These are phyloP conservation scores for Albizia julibrissin DNA, from an alignment of 306 rosid genomes.

Conservation along the genomic window DNA sequence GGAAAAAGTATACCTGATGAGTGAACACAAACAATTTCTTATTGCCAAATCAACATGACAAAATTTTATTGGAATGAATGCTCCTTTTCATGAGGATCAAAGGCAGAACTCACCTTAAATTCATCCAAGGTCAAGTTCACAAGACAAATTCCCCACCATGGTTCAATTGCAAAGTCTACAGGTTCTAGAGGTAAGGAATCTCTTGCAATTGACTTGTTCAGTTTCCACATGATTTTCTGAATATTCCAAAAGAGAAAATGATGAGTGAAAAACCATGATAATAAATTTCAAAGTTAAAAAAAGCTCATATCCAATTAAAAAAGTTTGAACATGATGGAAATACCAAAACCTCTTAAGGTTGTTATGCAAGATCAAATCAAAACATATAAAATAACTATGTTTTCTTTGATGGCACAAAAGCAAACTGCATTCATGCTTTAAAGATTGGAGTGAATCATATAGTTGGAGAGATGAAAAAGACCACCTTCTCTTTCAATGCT, in stretches of 20 bases:
- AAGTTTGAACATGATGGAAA: conserved; percentile 28
- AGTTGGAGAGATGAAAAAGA: neutral
- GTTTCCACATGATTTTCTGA: conserved; percentile 99
- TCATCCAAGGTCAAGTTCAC: conserved; percentile 98
- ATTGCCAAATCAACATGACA: conserved; percentile 17
- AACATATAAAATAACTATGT: neutral
- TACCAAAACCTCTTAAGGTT: conserved; percentile 11
- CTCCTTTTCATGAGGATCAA: conserved; percentile 21
- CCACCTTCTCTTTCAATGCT: neutral
- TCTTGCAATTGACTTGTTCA: conserved; percentile 96
- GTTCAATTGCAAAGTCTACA: conserved; percentile 87
- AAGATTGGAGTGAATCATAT: conserved; percentile 6
- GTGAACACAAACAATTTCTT: conserved; percentile 13
- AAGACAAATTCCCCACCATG: conserved; percentile 99
- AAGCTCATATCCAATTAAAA: neutral
- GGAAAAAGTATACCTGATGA: conserved; percentile 26
- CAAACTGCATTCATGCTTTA: neutral
- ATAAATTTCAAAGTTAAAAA: neutral
- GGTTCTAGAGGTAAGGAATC: conserved; percentile 88
- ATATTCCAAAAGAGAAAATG: conserved; percentile 48
- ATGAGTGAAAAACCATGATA: conserved; percentile 34
- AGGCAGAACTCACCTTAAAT: conserved; percentile 73
- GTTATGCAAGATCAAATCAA: conserved; percentile 19
- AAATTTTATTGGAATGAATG: neutral
- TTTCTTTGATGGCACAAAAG: neutral